These are phyloP conservation scores for Nephelium lappaceum DNA, from an alignment of 345 rosid genomes.

Conservation along the genomic window DNA sequence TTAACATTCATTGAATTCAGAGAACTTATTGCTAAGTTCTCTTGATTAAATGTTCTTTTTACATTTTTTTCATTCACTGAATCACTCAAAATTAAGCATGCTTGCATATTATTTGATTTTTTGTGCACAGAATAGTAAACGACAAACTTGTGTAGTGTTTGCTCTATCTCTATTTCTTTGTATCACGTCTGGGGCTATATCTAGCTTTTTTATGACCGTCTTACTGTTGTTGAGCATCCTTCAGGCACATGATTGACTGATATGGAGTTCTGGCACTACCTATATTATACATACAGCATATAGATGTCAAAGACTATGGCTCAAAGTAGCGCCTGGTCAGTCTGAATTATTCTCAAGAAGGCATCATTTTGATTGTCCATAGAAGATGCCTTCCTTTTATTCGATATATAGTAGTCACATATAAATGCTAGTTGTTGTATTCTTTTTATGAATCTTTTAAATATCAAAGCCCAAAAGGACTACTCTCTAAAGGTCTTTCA, in stretches of 20 bases:
- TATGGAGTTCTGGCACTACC: background rate
- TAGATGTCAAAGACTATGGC: background rate
- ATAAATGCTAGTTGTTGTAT: background rate
- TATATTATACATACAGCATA: background rate
- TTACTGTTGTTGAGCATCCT: background rate
- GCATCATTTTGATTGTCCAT: background rate
- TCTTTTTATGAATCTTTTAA: background rate
- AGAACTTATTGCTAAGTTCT: background rate
- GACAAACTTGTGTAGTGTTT: background rate
- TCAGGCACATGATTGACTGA: background rate
- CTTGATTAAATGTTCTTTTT: background rate
- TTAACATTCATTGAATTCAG: background rate
- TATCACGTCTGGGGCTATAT: background rate
- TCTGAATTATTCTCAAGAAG: background rate
- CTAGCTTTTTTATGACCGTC: background rate
- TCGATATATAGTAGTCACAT: background rate
- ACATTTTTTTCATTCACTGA: background rate
- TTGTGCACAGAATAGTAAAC: background rate
- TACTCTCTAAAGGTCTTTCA: background rate
- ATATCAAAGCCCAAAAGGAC: background rate
- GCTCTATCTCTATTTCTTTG: background rate
- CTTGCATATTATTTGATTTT: conserved; percentile 1
- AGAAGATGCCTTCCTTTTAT: background rate
- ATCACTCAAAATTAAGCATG: background rate
- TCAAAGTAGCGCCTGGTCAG: background rate